These are phyloP conservation scores for Leptomonas pyrrhocoris DNA, from an alignment of 208 protist genomes.

Conservation along the genomic window DNA sequence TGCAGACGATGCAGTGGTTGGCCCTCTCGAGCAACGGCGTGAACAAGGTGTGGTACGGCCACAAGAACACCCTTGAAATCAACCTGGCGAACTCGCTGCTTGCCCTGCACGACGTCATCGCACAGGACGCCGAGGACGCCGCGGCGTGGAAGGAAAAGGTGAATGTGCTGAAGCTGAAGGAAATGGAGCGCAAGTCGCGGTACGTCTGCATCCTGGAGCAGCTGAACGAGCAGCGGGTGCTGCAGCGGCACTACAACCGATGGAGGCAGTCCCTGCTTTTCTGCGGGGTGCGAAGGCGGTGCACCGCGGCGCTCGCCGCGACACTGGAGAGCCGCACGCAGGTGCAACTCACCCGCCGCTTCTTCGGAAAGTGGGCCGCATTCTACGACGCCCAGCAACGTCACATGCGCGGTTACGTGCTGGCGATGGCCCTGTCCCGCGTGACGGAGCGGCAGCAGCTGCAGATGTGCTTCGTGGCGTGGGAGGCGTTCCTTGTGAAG, in stretches of 20 bases:
- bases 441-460: conserved; percentile 47
- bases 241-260: conserved; percentile 61
- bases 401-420: conserved; percentile 44
- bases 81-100: conserved; percentile 52
- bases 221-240: conserved; percentile 56
- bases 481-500: conserved; percentile 36
- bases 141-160: conserved; percentile 70
- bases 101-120: conserved; percentile 63
- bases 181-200: conserved; percentile 60
- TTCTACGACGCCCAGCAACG: conserved; percentile 76
- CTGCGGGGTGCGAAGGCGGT: neutral
- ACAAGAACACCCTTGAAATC: conserved; percentile 77
- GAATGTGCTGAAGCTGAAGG: conserved; percentile 48
- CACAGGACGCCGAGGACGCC: conserved; percentile 71
- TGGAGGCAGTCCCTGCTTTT: conserved; percentile 48
- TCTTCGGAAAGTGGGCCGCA: conserved; percentile 65
- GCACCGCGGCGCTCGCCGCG: conserved; percentile 29
- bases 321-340: conserved; percentile 35
- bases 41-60: conserved; percentile 89
- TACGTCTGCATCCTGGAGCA: conserved; percentile 68
- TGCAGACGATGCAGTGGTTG: conserved; percentile 82
- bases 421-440: conserved; percentile 47
- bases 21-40: conserved; percentile 85
- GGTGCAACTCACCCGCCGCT: conserved; percentile 50
- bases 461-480: conserved; percentile 39